Evolutionary conservation across 805 yeast genomes (phyloP).

Genomic region (Metschnikowia lunata): DNA sequence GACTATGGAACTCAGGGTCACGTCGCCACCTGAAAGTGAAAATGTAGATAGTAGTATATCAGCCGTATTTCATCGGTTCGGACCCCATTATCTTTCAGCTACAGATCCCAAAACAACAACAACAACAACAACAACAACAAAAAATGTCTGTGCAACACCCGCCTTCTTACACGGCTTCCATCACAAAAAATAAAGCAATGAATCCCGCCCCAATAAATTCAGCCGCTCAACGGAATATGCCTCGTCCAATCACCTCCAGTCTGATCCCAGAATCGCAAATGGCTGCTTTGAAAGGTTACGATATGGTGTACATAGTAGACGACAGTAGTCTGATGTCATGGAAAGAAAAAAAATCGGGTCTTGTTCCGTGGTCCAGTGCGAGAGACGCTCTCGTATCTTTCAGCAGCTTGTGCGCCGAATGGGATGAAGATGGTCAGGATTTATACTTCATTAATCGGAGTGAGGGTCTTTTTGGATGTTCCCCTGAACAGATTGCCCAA

Average conservation of each 20-base stretch:
- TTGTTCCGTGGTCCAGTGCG: conserved; percentile 15
- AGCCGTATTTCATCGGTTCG: too few relatives aligned
- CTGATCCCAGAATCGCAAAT: conserved; percentile 11
- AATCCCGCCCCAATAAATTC: neutral
- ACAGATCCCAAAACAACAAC: too few relatives aligned
- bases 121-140: too few relatives aligned
- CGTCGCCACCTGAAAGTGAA: too few relatives aligned
- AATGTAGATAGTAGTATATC: too few relatives aligned
- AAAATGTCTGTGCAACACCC: conserved; percentile 6
- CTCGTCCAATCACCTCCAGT: conserved; percentile 7
- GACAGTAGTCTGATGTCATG: conserved; percentile 15
- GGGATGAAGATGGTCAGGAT: conserved; percentile 18
- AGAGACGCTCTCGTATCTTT: conserved; percentile 12
- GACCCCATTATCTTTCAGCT: too few relatives aligned
- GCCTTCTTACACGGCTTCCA: conserved; percentile 3
- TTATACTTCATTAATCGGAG: conserved; percentile 11
- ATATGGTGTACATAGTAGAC: conserved; percentile 14
- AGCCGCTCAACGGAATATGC: neutral
- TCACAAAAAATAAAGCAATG: neutral
- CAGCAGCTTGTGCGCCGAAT: conserved; percentile 13
- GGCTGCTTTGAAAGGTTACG: conserved; percentile 15
- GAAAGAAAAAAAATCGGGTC: conserved; percentile 10
- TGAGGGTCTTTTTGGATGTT: conserved; percentile 5
- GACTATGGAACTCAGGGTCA: too few relatives aligned
- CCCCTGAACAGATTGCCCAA: conserved; percentile 10